Percentiles rank a stretch among this genome's conserved stretches.
Evolutionary conservation across 352 stramenopile species (phyloP).

Genomic region (Pythium oligandrum): DNA sequence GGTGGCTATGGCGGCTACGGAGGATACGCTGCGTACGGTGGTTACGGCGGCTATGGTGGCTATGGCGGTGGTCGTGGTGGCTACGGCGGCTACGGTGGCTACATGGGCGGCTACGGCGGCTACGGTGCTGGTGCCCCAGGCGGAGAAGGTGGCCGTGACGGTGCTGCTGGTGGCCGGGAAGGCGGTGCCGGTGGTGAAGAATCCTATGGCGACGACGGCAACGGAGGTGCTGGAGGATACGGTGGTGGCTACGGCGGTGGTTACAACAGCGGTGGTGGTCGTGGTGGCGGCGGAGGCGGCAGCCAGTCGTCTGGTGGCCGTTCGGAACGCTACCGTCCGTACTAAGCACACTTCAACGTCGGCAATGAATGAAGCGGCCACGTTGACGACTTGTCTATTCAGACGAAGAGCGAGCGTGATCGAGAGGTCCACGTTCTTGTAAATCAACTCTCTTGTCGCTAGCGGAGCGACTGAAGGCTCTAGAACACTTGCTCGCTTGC

Average conservation of each 20-base stretch:
- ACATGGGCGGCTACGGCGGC: slow-evolving; percentile 15
- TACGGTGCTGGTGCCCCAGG: slow-evolving; percentile 14
- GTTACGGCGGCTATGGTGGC: slow-evolving; percentile 28
- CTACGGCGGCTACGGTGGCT: slow-evolving; percentile 25
- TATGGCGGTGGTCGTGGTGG: slow-evolving; percentile 21
- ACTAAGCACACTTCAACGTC: slow-evolving; percentile 30
- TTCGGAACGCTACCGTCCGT: slow-evolving; percentile 82
- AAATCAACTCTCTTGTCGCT: background rate
- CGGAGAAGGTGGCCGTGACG: slow-evolving; percentile 13
- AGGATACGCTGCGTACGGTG: slow-evolving; percentile 17
- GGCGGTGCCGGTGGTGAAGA: slow-evolving; percentile 15
- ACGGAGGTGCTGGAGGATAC: slow-evolving; percentile 22
- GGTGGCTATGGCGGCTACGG: slow-evolving; percentile 22
- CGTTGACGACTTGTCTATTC: background rate
- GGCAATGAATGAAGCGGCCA: background rate
- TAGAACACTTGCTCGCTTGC: background rate
- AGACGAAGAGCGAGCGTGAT: background rate
- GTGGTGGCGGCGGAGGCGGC: slow-evolving; percentile 30
- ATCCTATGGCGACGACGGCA: slow-evolving; percentile 24
- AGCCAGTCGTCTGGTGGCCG: slow-evolving; percentile 45
- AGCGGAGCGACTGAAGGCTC: background rate
- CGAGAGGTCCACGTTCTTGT: background rate
- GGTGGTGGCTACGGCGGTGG: slow-evolving; percentile 25
- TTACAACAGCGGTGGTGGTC: slow-evolving; percentile 25
- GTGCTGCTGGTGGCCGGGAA: slow-evolving; percentile 11